Evolutionary conservation across 108 stramenopile genomes (phyloP), one percentile per base, ranked within the genome.

Genomic region (Cylindrotheca fusiformis): DNA sequence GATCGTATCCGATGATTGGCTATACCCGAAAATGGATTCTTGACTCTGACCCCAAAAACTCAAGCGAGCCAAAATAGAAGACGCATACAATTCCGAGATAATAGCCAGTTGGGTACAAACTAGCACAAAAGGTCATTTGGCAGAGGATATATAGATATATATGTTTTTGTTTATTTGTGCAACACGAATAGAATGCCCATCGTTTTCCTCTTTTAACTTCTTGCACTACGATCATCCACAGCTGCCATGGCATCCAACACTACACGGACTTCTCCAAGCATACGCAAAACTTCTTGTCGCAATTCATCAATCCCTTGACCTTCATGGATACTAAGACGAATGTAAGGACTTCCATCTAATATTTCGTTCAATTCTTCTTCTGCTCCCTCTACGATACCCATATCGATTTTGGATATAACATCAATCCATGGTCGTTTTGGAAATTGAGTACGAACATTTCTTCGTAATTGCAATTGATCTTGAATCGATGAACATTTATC

Each of bases 371-470:
- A 61, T 60, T 86, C 79, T 68, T 88, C 88, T 29, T 74, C 33
- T 1, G 86, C 86, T 2, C 84, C 86, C 41, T 91, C 90, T 6
- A 78, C 80, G 18, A 82, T 57, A 19, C 86, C 89, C 32, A 91
- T 64, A 71, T 98, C 97, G 17, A 65, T 66, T 68, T 98, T 98
- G 51, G 90, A 89, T 50, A 98, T 75, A n/a, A 98, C 96, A 79
- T 96, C 96, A 52, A 97, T 81, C 97, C 97, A 98, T 3, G 97
- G 97, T 8, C 97, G 75, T 21, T 81, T 65, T 4, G 97, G 97
- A 68, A 96, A 98, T 32, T 92, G 60, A 41, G 60, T 58, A 31
- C 96, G 71, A 6, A 79, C 52, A 33, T 89, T 86, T 60, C 73
- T 78, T 22, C 97, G 82, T 23, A 97, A 58, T 46, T 91, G 65